Conservation (phyloP, 176 grass and related monocot genomes). For the Saccharum officinarum region DNA sequence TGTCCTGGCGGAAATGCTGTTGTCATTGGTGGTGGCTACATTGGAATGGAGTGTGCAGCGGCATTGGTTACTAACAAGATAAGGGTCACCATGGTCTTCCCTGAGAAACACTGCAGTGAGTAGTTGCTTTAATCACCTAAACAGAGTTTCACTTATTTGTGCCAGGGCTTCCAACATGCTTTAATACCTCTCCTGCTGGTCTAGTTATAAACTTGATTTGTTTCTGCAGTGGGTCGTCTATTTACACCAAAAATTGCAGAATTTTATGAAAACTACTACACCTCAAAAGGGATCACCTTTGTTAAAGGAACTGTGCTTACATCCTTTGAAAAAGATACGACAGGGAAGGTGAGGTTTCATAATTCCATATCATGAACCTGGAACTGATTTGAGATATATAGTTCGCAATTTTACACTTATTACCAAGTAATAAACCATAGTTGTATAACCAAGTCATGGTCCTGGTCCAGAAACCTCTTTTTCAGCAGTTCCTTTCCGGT, state of each 20-base stretch:
- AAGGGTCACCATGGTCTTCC: conserved; percentile 92
- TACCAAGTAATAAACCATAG: not conserved
- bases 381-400: not conserved
- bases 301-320: conserved; percentile 83
- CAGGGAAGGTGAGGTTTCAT: conserved; percentile 59
- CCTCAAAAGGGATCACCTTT: conserved; percentile 78
- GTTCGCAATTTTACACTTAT: not conserved
- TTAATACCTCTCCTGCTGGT: conserved; percentile 9
- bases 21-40: conserved; percentile 96
- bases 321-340: conserved; percentile 73
- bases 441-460: not conserved
- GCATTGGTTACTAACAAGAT: conserved; percentile 85
- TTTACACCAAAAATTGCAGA: conserved; percentile 90
- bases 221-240: conserved; percentile 72
- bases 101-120: conserved; percentile 97
- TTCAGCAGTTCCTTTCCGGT: not conserved
- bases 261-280: conserved; percentile 90
- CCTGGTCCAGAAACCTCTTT: not conserved
- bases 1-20: conserved; percentile 81
- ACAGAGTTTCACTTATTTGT: not conserved
- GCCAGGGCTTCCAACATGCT: not conserved
- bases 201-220: not conserved
- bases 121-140: not conserved
- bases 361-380: not conserved
- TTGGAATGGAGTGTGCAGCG: conserved; percentile 96